Evolutionary conservation across 306 rosid genomes (phyloP).

Genomic region (Parietaria judaica): DNA sequence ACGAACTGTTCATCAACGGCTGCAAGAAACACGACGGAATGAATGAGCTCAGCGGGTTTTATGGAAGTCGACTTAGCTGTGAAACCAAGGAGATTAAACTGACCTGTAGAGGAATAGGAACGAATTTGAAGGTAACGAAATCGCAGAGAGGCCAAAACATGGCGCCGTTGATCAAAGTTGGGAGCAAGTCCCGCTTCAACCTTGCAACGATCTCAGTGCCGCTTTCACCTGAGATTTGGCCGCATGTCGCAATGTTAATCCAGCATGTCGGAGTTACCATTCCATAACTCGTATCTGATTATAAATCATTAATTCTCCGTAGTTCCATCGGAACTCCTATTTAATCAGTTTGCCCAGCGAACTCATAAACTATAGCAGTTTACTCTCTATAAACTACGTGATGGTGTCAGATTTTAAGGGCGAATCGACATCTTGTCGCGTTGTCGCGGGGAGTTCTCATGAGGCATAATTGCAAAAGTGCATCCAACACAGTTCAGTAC

Average conservation of each 20-base stretch:
- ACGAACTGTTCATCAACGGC: constrained; percentile 71
- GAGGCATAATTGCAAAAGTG: no score
- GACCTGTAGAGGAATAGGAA: constrained; percentile 71
- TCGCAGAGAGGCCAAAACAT: constrained; percentile 69
- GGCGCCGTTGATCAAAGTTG: constrained; percentile 47
- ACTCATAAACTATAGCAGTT: no score
- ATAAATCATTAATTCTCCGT: no score
- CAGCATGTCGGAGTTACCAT: neutral
- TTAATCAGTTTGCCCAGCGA: no score
- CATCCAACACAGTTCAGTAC: no score
- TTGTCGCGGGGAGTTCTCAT: no score
- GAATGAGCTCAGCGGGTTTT: constrained; percentile 11
- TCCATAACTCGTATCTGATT: no score
- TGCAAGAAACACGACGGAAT: constrained; percentile 22
- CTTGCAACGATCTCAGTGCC: constrained; percentile 34
- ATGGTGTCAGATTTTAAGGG: no score
- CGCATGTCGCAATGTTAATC: constrained; percentile 3
- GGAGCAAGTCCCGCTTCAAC: constrained; percentile 61
- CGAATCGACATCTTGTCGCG: no score
- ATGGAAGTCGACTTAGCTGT: neutral
- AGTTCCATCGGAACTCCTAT: no score
- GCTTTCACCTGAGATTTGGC: constrained; percentile 48
- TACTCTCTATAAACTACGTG: no score
- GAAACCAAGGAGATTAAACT: constrained; percentile 2
- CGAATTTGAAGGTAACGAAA: constrained; percentile 53